Base-by-base conservation (phyloP, 1,139 yeast species). In the Blastobotrys arbuscula region DNA sequence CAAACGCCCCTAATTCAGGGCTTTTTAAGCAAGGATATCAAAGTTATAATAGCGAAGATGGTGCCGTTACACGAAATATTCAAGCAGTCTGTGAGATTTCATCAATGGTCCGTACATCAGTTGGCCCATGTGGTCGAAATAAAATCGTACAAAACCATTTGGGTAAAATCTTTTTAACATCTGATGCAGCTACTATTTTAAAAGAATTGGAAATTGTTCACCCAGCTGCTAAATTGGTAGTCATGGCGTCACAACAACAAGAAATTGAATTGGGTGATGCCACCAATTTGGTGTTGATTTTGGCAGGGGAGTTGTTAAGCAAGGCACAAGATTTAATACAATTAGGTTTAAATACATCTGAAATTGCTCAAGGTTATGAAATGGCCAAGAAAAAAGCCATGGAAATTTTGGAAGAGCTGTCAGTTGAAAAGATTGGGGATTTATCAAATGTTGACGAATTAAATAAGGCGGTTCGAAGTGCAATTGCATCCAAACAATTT, bases 71-170 rank as follows among this genome's bases (percentile, higher is more conserved):
- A 59, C 79, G 96, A 64, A 92, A 94, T 65, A 88, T 92, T 58
- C 87, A 85, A 60, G 98, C 98, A 1, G 92, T 94, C 49, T 79
- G 96, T 61, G 97, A 92, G 67, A 86, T 94, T 67, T 81, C 96
- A 52, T 79, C 83, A 49, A 89, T 92, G 79, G 86, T 94, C 55
- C 77, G 90, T 54, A 89, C 97, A 3, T 88, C 97, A 9, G 86
- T 92, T 75, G 98, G 98, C 6, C 98, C 98, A 52, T 86, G 95
- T 69, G 98, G 98, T 46, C 79, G 97, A 62, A 92, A 90, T 69
- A 92, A 92, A 76, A 89, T 94, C 66, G 84, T 92, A 61, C 96
- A 90, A 50, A 92, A 92, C 70, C 84, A 69, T 53, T 55, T 86
- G 58, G 90, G 90, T 51, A 89, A 83, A 67, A 84, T 86, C 34